Evolutionary conservation across 192 early-diverging fungal genomes (phyloP), one percentile per base, ranked within the genome.

Genomic region (Umbelopsis isabellina): DNA sequence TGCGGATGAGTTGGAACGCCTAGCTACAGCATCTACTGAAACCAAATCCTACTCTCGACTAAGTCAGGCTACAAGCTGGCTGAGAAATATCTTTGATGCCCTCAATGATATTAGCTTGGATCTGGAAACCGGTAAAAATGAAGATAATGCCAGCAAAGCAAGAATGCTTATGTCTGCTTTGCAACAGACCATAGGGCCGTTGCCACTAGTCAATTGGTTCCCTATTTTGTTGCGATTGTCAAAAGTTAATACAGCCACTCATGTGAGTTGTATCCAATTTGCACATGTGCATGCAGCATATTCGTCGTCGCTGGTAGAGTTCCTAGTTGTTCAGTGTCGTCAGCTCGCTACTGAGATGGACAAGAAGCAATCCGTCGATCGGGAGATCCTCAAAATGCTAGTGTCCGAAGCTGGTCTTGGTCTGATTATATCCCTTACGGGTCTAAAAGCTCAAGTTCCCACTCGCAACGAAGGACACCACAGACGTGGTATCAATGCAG

Each of bases 131-230:
- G 67, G 48, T 1, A 50, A 65, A 45, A 74, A 76, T 2, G 65
- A 46, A 2, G 61, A 72, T 10, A 15, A 47, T n/a, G 11, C 46
- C 1, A 52, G 18, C 18, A 61, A 64, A n/a, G 30, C 74, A 3
- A 68, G 68, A 22, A 23, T 78, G 46, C 35, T 82, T 11, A 41
- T 85, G 20, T 65, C 61, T 18, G 71, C 73, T 12, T 64, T 83
- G 0, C 66, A 66, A 21, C 49, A 73, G 2, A 72, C 81, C 1
- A 70, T 80, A 10, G 78, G 74, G 9, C 78, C 80, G 3, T 65
- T 88, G 16, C 84, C 86, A 16, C 74, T 84, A 18, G 84, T 88
- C 8, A 86, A 88, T 44, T 88, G 86, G 86, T 88, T 81, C 51
- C 67, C 77, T 4, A 41, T 82, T 18, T 46, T 85, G 27, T 70